phyloP scores from a whole-genome alignment of 768 basidiomycete genomes.

The Amylocystis lapponica region DNA sequence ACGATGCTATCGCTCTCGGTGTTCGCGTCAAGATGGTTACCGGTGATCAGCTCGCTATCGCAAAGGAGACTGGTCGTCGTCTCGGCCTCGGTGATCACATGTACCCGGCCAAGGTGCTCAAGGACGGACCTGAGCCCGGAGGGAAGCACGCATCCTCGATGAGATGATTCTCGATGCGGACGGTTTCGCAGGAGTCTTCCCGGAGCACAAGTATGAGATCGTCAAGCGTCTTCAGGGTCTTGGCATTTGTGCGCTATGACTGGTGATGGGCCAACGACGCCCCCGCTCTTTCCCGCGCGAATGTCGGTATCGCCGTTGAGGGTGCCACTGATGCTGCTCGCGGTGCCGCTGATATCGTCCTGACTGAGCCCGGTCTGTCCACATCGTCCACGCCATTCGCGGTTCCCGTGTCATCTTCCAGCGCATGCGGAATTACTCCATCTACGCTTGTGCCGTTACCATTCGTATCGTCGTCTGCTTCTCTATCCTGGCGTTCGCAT shows the following conservation, averaged over 20 bases:
- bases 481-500: conserved; percentile 90
- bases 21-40: conserved; percentile 99
- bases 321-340: conserved; percentile 99
- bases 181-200: conserved; percentile 99
- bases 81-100: conserved; percentile 98
- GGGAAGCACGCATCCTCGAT: conserved; percentile 81
- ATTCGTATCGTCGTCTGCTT: conserved; percentile 99
- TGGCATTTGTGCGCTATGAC: conserved; percentile 98
- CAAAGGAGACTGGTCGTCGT: conserved; percentile 98
- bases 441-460: conserved; percentile 92
- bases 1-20: conserved; percentile 92
- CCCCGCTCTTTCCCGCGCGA: conserved; percentile 94
- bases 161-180: conserved; percentile 99
- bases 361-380: conserved; percentile 97
- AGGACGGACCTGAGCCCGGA: conserved; percentile 89
- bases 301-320: conserved; percentile 99
- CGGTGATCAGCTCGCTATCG: conserved; percentile 99
- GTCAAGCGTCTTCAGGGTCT: conserved; percentile 97
- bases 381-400: conserved; percentile 99
- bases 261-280: conserved; percentile 99
- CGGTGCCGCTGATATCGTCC: conserved; percentile 96
- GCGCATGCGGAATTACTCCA: conserved; percentile 99
- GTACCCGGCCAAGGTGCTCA: conserved; percentile 99
- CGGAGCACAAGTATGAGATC: conserved; percentile 99
- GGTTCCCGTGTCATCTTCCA: conserved; percentile 99